Percentiles rank a stretch among this genome's conserved stretches.
phyloP scores from a whole-genome alignment of 768 basidiomycete genomes.

The Rubroboletus satanas region DNA sequence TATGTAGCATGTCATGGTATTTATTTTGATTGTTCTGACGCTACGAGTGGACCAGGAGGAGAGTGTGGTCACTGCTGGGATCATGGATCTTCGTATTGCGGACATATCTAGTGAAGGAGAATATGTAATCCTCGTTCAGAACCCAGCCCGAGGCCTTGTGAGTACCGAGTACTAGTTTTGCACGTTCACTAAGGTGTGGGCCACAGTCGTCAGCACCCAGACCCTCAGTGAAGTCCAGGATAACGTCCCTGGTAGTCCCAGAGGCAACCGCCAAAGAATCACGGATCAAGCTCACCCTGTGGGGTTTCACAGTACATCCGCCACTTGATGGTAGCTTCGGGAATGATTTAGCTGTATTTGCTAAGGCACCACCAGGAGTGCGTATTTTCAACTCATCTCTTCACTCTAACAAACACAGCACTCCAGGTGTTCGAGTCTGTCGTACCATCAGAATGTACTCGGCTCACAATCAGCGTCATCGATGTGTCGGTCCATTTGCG shows the following conservation, averaged over 20 bases:
- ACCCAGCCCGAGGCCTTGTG: constrained; percentile 57
- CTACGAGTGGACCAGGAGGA: constrained; percentile 49
- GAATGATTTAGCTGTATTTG: constrained; percentile 57
- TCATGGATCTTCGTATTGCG: constrained; percentile 58
- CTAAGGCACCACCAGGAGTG: constrained; percentile 86
- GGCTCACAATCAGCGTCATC: constrained; percentile 56
- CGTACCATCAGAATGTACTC: constrained; percentile 83
- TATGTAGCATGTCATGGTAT: constrained; percentile 26
- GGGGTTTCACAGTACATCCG: constrained; percentile 59
- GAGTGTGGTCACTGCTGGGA: constrained; percentile 56
- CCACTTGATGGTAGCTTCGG: constrained; percentile 62
- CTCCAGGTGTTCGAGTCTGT: constrained; percentile 85
- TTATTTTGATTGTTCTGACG: constrained; percentile 2
- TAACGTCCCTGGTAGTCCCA: constrained; percentile 59
- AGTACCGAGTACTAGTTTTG: constrained; percentile 20
- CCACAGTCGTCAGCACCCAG: constrained; percentile 43
- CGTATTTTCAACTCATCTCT: constrained; percentile 28
- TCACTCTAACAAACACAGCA: neutral
- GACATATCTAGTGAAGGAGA: constrained; percentile 41
- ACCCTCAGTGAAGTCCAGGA: constrained; percentile 58
- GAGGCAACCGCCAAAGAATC: constrained; percentile 76
- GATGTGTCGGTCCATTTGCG: constrained; percentile 65
- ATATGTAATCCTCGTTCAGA: constrained; percentile 47
- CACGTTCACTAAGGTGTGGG: neutral
- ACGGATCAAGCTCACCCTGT: constrained; percentile 57